A percentile compares a stretch with the other conserved stretches of the same genome.
phyloP scores from a whole-genome alignment of 179 eudicot genomes.

The Silene noctiflora region DNA sequence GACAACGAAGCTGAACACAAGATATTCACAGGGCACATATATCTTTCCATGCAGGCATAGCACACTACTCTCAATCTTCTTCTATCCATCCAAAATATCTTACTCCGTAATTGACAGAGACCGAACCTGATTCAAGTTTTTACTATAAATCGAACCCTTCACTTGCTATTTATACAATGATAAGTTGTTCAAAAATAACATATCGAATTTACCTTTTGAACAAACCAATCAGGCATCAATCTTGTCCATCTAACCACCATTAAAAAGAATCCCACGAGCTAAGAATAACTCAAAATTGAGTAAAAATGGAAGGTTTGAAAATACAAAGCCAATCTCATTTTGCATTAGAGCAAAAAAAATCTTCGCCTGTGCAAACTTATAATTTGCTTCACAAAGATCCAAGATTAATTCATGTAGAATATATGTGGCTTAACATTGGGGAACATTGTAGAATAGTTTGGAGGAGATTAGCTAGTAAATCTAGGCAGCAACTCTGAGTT shows the following conservation, averaged over 20 bases:
- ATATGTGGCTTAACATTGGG: too few species aligned
- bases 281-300: too few species aligned
- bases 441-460: too few species aligned
- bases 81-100: not conserved
- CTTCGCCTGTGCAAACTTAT: too few species aligned
- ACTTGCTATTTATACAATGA: not conserved
- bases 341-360: too few species aligned
- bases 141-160: not conserved
- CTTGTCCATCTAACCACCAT: not conserved
- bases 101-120: not conserved
- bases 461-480: too few species aligned
- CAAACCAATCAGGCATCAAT: not conserved
- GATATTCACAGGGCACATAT: not conserved
- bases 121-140: not conserved
- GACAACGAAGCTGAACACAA: not conserved
- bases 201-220: not conserved
- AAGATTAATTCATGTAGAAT: too few species aligned
- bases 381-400: too few species aligned
- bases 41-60: not conserved
- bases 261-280: too few species aligned
- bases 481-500: too few species aligned
- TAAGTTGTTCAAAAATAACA: not conserved
- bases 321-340: too few species aligned
- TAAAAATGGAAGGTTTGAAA: too few species aligned
- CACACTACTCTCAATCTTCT: not conserved